Conservation (phyloP, 352 stramenopile species). For the Pythium sukuiense region DNA sequence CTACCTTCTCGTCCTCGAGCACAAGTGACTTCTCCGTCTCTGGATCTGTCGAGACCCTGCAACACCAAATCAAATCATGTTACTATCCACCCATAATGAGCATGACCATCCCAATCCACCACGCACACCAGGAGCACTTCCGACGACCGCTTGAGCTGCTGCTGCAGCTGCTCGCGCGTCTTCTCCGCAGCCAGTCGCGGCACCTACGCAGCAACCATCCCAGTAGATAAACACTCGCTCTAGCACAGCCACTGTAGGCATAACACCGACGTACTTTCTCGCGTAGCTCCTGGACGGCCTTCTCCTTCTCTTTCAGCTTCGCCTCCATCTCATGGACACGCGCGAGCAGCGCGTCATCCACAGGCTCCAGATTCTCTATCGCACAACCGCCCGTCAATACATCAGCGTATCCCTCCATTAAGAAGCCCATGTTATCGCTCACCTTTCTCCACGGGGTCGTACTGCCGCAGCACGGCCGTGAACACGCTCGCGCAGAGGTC, state of each 20-base stretch:
- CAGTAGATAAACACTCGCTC: neutral
- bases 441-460: conserved; percentile 70
- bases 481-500: conserved; percentile 78
- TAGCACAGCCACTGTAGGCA: neutral
- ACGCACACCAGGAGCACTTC: conserved; percentile 51
- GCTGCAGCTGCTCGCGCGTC: conserved; percentile 49
- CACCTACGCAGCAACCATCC: conserved; percentile 29
- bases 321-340: conserved; percentile 52
- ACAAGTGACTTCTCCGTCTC: conserved; percentile 36
- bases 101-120: neutral
- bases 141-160: conserved; percentile 53
- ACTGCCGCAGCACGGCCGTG: conserved; percentile 60
- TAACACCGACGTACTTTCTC: conserved; percentile 37
- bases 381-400: neutral
- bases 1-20: conserved; percentile 41
- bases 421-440: too few species aligned
- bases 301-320: conserved; percentile 55
- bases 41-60: conserved; percentile 15
- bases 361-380: conserved; percentile 59
- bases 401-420: too few species aligned
- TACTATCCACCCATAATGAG: neutral
- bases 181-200: conserved; percentile 52
- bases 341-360: conserved; percentile 45
- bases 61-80: neutral
- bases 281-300: conserved; percentile 51